Evolutionary conservation across 2,329 filamentous ascomycete species (phyloP).

Genomic region (Arthrobotrys iridis): DNA sequence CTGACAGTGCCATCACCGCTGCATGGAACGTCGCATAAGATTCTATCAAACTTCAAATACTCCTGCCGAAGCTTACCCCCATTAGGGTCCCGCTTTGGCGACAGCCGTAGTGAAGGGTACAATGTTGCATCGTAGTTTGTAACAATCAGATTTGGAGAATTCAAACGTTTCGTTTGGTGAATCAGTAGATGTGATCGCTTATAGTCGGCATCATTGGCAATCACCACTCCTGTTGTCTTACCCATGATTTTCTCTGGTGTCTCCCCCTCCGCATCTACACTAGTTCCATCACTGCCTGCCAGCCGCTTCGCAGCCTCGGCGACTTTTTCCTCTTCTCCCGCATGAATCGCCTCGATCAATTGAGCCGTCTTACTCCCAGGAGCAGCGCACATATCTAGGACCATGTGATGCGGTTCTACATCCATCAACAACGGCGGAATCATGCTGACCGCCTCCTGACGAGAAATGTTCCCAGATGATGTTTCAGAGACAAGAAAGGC

Average conservation of each 20-base stretch:
- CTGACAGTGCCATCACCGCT: conserved; percentile 92
- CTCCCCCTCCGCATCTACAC: conserved; percentile 63
- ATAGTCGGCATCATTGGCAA: conserved; percentile 97
- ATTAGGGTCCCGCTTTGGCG: conserved; percentile 67
- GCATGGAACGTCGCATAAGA: conserved; percentile 95
- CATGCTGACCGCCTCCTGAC: conserved; percentile 98
- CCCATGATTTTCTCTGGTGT: conserved; percentile 67
- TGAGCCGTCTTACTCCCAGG: conserved; percentile 97
- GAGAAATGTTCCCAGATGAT: conserved; percentile 94
- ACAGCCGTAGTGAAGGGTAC: conserved; percentile 91
- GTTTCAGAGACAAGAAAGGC: conserved; percentile 98
- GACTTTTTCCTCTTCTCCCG: conserved; percentile 88
- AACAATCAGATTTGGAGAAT: conserved; percentile 94
- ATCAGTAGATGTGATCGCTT: conserved; percentile 96
- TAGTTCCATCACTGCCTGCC: conserved; percentile 47
- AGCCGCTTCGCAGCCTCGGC: conserved; percentile 58
- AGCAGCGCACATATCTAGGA: conserved; percentile 94
- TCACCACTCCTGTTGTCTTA: conserved; percentile 86
- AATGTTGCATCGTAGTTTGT: conserved; percentile 98
- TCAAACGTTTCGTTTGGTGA: conserved; percentile 96
- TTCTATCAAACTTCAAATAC: conserved; percentile 96
- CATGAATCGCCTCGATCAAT: conserved; percentile 91
- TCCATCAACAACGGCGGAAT: conserved; percentile 95
- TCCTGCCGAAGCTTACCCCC: conserved; percentile 67
- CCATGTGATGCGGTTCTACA: conserved; percentile 87